A percentile compares a stretch with the other conserved stretches of the same genome.
Conservation (phyloP, 768 basidiomycete species). For the Cyathus striatus region DNA sequence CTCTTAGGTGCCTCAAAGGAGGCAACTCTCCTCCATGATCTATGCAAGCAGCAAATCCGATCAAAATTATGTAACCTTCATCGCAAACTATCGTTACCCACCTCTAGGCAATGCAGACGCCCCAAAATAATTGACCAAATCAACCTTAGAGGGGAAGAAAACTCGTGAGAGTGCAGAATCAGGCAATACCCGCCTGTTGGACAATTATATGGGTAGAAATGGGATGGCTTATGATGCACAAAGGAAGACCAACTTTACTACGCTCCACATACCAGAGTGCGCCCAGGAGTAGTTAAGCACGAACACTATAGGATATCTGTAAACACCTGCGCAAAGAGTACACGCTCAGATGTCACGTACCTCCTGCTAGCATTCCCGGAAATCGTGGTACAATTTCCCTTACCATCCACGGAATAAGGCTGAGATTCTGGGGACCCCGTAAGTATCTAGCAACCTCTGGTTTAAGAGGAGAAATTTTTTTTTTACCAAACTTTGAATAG, state of each 20-base stretch:
- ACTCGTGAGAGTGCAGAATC: conserved; percentile 53
- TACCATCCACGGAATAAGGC: conserved; percentile 59
- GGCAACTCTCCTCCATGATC: conserved; percentile 68
- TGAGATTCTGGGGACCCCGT: conserved; percentile 39
- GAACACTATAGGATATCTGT: conserved; percentile 39
- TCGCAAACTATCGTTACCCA: conserved; percentile 16
- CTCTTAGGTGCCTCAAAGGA: conserved; percentile 40
- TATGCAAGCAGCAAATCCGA: conserved; percentile 26
- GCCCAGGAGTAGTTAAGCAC: conserved; percentile 73
- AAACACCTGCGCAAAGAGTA: not conserved
- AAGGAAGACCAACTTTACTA: conserved; percentile 50
- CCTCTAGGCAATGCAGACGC: conserved; percentile 54
- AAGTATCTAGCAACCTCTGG: conserved; percentile 5
- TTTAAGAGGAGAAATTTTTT: conserved; percentile 4
- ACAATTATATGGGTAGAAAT: conserved; percentile 6
- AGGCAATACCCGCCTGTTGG: conserved; percentile 55
- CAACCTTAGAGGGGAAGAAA: conserved; percentile 56
- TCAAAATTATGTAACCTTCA: conserved; percentile 12
- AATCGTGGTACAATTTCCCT: conserved; percentile 65
- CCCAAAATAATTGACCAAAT: conserved; percentile 52
- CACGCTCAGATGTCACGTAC: too few species aligned
- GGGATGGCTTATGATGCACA: not conserved
- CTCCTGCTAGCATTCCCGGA: conserved; percentile 74
- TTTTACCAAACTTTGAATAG: conserved; percentile 55
- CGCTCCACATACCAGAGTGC: conserved; percentile 61